Percentiles rank a stretch among this genome's conserved stretches.
Evolutionary conservation across 1,284 basidiomycete species (phyloP).

Genomic region (Naganishia sp.): DNA sequence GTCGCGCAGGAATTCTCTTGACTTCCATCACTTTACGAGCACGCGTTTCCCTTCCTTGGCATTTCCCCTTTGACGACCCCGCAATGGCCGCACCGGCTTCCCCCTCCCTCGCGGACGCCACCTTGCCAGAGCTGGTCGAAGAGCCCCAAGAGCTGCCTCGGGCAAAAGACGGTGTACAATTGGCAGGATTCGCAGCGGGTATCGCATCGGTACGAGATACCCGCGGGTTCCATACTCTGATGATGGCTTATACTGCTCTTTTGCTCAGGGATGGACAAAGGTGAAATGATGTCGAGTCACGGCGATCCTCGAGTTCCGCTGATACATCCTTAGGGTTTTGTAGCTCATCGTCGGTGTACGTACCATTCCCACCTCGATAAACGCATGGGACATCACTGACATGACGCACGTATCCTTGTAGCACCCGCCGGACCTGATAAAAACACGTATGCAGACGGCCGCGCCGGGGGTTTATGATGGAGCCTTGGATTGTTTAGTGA

Average conservation of each 20-base stretch:
- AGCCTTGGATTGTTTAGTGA: slow-evolving; percentile 48
- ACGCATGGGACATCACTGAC: background rate
- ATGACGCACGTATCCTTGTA: background rate
- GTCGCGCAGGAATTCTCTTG: too few relatives aligned
- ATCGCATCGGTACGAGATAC: slow-evolving; percentile 26
- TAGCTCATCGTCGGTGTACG: slow-evolving; percentile 32
- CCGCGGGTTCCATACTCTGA: background rate
- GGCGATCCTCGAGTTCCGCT: background rate
- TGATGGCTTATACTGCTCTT: background rate
- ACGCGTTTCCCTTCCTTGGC: too few relatives aligned
- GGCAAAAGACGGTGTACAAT: slow-evolving; percentile 24
- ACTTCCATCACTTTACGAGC: too few relatives aligned
- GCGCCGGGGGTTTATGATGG: slow-evolving; percentile 50
- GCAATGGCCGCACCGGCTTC: too few relatives aligned
- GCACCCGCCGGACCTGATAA: slow-evolving; percentile 26
- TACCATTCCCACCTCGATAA: background rate
- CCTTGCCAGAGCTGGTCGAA: slow-evolving; percentile 13
- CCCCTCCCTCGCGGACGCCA: background rate
- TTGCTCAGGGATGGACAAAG: slow-evolving; percentile 33
- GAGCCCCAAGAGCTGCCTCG: background rate
- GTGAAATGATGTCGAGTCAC: background rate
- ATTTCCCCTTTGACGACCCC: too few relatives aligned
- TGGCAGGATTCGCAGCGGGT: slow-evolving; percentile 33
- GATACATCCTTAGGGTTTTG: background rate
- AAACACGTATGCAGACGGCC: slow-evolving; percentile 47